Conservation (phyloP, 2,329 filamentous ascomycete genomes). For the Colletotrichum chrysophilum region DNA sequence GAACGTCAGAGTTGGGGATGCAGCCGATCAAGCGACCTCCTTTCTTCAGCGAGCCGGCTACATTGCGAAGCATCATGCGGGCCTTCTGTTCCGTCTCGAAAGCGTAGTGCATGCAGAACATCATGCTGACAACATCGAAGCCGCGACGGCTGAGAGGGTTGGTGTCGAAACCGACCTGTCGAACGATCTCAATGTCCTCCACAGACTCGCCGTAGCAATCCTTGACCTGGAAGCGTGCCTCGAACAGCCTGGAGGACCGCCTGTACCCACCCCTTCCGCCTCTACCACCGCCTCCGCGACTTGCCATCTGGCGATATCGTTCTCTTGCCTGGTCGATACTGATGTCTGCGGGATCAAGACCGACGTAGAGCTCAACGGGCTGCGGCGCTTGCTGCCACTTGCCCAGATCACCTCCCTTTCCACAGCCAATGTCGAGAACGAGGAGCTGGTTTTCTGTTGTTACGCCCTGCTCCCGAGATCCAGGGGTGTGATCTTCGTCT, state of each 20-base stretch:
- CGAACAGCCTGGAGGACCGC: constrained; percentile 68
- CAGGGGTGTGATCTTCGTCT: constrained; percentile 73
- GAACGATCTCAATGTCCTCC: constrained; percentile 80
- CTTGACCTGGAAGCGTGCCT: constrained; percentile 87
- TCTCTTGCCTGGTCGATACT: constrained; percentile 91
- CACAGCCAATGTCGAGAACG: constrained; percentile 93
- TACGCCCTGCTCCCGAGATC: constrained; percentile 58
- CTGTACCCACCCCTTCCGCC: constrained; percentile 58
- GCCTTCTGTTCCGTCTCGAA: constrained; percentile 93
- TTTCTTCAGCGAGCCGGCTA: constrained; percentile 88
- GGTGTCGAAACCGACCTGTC: constrained; percentile 85
- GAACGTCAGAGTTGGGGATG: constrained; percentile 95
- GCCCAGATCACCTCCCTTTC: constrained; percentile 92
- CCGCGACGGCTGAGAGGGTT: constrained; percentile 77
- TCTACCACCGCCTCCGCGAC: constrained; percentile 60
- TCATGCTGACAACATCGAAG: constrained; percentile 97
- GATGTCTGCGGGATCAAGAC: constrained; percentile 89
- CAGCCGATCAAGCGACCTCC: constrained; percentile 93
- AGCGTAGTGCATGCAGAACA: constrained; percentile 99
- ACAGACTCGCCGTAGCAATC: constrained; percentile 91
- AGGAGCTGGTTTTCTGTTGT: constrained; percentile 67
- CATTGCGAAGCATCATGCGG: constrained; percentile 90
- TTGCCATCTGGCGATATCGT: constrained; percentile 77
- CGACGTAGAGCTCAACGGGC: constrained; percentile 89
- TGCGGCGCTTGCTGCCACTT: constrained; percentile 98